Percentiles rank a stretch among this genome's conserved stretches.
These are phyloP conservation scores for Trametopsis cervina DNA, from an alignment of 768 basidiomycete species.

Conservation along the genomic window DNA sequence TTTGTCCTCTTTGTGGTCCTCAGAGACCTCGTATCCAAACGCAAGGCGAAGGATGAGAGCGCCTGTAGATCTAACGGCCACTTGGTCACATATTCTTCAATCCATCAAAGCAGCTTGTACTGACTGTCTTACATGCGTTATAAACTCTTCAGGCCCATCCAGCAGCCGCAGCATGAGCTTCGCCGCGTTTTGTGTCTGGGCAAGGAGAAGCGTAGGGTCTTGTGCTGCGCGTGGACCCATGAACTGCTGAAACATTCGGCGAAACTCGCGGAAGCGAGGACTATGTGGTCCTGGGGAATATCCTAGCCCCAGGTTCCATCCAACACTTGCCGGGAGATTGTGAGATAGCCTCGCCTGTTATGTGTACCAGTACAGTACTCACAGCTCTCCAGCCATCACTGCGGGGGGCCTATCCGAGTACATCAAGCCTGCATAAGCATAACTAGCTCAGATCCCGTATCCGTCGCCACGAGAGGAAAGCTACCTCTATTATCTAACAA, in stretches of 20 bases:
- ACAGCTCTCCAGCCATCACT: constrained; percentile 29
- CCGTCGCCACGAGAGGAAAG: too few species aligned
- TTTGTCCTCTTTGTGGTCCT: constrained; percentile 25
- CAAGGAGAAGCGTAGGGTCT: constrained; percentile 9
- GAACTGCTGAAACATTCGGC: constrained; percentile 26
- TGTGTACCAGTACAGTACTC: background rate
- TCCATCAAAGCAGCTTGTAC: too few species aligned
- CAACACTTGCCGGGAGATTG: constrained; percentile 20
- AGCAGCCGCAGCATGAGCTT: constrained; percentile 15
- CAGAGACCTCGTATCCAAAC: constrained; percentile 22
- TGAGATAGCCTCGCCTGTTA: background rate
- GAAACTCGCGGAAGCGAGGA: constrained; percentile 29
- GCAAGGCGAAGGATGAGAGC: constrained; percentile 24
- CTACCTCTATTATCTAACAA: constrained; percentile 10
- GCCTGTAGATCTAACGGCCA: constrained; percentile 20
- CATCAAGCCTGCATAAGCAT: constrained; percentile 18
- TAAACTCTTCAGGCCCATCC: constrained; percentile 14
- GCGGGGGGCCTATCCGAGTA: constrained; percentile 28
- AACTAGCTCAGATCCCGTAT: too few species aligned
- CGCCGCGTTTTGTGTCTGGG: constrained; percentile 16
- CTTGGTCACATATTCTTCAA: too few species aligned
- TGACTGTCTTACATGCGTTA: constrained; percentile 18
- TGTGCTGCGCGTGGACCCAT: constrained; percentile 27
- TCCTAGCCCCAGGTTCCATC: constrained; percentile 30
- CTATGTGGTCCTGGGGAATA: constrained; percentile 27